Evolutionary conservation across 1,139 yeast species (phyloP).

Genomic region (Hyphopichia wangnamkhiaoensis): DNA sequence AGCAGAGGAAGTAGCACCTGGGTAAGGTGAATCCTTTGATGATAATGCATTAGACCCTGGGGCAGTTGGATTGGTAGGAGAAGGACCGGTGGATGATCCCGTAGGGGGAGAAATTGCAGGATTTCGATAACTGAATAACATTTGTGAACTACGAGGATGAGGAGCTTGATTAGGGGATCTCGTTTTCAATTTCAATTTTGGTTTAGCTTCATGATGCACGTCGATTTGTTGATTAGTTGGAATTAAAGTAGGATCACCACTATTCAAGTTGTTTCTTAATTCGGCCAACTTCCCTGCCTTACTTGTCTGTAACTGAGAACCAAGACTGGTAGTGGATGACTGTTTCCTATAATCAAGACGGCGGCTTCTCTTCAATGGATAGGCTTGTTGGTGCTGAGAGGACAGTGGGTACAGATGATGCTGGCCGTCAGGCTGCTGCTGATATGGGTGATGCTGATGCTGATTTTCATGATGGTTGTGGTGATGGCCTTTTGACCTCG

Average conservation of each 20-base stretch:
- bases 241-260: slow-evolving; percentile 1
- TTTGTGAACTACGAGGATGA: slow-evolving; percentile 29
- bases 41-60: neutral
- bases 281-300: slow-evolving; percentile 37
- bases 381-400: slow-evolving; percentile 16
- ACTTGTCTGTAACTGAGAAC: slow-evolving; percentile 29
- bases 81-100: slow-evolving; percentile 4
- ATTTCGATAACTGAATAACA: slow-evolving; percentile 33
- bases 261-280: slow-evolving; percentile 28
- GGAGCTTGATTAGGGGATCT: slow-evolving; percentile 4
- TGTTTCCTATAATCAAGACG: slow-evolving; percentile 43
- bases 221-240: slow-evolving; percentile 1
- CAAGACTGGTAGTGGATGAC: slow-evolving; percentile 13
- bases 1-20: slow-evolving; percentile 14
- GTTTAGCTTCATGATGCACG: no score
- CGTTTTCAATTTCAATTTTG: slow-evolving; percentile 2
- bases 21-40: slow-evolving; percentile 22
- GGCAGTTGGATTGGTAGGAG: neutral
- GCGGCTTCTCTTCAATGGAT: slow-evolving; percentile 42
- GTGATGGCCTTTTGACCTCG: slow-evolving; percentile 30
- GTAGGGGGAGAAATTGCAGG: slow-evolving; percentile 16
- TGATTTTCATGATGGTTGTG: slow-evolving; percentile 18
- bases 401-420: slow-evolving; percentile 4
- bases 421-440: slow-evolving; percentile 5
- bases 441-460: slow-evolving; percentile 9